These are phyloP conservation scores for Gremmenia infestans DNA, from an alignment of 2,329 filamentous ascomycete genomes.

Conservation along the genomic window DNA sequence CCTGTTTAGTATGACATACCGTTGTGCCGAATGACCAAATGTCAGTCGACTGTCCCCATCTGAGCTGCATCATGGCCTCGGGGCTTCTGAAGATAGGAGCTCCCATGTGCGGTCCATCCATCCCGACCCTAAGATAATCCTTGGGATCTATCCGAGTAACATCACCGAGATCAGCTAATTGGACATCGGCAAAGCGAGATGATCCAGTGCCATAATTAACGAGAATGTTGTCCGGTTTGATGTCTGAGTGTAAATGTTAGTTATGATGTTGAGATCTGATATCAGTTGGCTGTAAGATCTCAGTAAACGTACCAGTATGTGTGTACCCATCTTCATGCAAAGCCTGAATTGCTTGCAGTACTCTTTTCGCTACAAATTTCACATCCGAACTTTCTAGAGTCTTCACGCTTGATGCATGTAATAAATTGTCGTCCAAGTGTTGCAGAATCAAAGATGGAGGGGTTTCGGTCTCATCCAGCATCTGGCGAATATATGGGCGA, in stretches of 20 bases:
- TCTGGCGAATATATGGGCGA: constrained; percentile 18
- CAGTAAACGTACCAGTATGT: constrained; percentile 21
- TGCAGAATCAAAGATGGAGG: constrained; percentile 22
- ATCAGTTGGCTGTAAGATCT: constrained; percentile 13
- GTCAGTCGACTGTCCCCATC: constrained; percentile 35
- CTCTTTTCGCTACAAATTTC: constrained; percentile 21
- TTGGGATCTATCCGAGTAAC: constrained; percentile 22
- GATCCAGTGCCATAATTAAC: constrained; percentile 30
- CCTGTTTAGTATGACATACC: constrained; percentile 25
- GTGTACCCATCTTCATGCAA: constrained; percentile 24
- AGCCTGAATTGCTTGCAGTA: constrained; percentile 21
- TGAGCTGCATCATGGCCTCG: constrained; percentile 31
- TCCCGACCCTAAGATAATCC: constrained; percentile 21
- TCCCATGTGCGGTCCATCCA: constrained; percentile 28
- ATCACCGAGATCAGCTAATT: constrained; percentile 33
- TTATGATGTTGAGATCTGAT: constrained; percentile 11
- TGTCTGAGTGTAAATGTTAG: constrained; percentile 23
- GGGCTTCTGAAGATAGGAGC: constrained; percentile 36
- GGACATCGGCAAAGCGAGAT: constrained; percentile 32
- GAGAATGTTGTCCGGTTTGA: constrained; percentile 36
- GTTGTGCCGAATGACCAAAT: constrained; percentile 38
- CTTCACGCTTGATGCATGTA: constrained; percentile 19
- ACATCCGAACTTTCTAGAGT: constrained; percentile 17
- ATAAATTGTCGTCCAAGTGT: constrained; percentile 21
- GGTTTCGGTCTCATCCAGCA: constrained; percentile 23